Evolutionary conservation across 192 early-diverging fungal species (phyloP).

Genomic region (Gigaspora rosea): DNA sequence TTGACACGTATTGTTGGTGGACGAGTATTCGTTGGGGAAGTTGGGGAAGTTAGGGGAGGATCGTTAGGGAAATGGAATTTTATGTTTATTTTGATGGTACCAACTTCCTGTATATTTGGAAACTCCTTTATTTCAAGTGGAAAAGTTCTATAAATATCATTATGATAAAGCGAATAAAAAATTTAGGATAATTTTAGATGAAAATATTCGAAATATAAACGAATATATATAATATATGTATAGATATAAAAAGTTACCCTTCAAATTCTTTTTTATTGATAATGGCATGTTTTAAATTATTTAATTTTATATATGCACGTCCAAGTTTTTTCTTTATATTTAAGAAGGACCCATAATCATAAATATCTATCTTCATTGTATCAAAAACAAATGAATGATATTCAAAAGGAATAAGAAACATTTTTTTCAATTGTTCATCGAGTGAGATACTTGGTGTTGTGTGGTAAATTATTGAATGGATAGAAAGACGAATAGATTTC

Average conservation of each 20-base stretch:
- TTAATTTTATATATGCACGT: neutral
- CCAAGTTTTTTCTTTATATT: conserved; percentile 24
- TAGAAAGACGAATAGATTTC: conserved; percentile 7
- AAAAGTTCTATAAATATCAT: neutral
- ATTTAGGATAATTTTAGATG: no score
- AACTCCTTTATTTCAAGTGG: neutral
- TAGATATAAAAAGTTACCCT: neutral
- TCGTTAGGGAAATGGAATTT: conserved; percentile 25
- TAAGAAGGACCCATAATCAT: conserved; percentile 8
- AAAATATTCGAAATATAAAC: no score
- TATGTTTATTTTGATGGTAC: neutral
- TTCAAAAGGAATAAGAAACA: conserved; percentile 22
- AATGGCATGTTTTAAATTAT: neutral
- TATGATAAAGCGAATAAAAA: no score
- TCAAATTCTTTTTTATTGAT: neutral
- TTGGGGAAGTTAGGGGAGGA: neutral
- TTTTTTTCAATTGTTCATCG: conserved; percentile 6
- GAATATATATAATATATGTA: no score
- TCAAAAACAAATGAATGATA: conserved; percentile 31
- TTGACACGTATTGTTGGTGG: no score
- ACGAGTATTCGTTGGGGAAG: neutral
- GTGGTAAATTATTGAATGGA: conserved; percentile 3
- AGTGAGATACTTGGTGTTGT: conserved; percentile 9
- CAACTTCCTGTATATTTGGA: neutral
- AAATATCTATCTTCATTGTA: conserved; percentile 23